Evolutionary conservation across 352 stramenopile species (phyloP), one percentile per base, ranked within the genome.

Genomic region (Pythium dissotocum): DNA sequence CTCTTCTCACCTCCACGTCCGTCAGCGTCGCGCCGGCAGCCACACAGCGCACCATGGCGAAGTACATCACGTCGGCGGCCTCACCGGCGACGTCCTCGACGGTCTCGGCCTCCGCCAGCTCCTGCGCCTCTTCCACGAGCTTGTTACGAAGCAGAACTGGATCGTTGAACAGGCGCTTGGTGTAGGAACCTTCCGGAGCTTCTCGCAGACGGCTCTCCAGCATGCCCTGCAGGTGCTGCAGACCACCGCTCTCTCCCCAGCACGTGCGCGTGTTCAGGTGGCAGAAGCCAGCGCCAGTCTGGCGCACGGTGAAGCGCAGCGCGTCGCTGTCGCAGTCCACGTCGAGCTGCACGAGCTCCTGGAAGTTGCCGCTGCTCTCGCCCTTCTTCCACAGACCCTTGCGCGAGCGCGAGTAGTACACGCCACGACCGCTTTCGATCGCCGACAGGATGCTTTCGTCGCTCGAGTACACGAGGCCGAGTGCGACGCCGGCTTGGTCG

Each of bases 251-350:
- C 61, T 90, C 80, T 38, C 95, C 95, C 95, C 95, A 99, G 77
- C 95, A 99, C 46, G 94, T 98, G 52, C 94, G 82, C 1, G 91
- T 98, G 70, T 97, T 87, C 35, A 98, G 68, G 73, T 95, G 87
- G 63, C 87, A 95, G 53, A 95, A 95, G 21, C 85, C 81, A 0
- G 71, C 75, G 16, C 83, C 85, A 5, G 70, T 83, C 75, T 98
- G 97, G 30, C 87, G 89, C 38, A 99, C 97, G 6, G 82, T 98
- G 71, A 98, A 98, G 24, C 95, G 87, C 59, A 99, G 67, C 3
- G 97, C 97, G 77, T 99, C 97, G 52, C 89, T 96, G 76, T 99
- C 95, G 72, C 95, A 99, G 82, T 99, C 97, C 7, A 98, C 77
- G 68, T 98, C 94, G 53, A 98, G 77, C 46, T 92, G 80, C 54